Conservation (phyloP, 192 early-diverging fungal species). For the Entomortierella chlamydospora region DNA sequence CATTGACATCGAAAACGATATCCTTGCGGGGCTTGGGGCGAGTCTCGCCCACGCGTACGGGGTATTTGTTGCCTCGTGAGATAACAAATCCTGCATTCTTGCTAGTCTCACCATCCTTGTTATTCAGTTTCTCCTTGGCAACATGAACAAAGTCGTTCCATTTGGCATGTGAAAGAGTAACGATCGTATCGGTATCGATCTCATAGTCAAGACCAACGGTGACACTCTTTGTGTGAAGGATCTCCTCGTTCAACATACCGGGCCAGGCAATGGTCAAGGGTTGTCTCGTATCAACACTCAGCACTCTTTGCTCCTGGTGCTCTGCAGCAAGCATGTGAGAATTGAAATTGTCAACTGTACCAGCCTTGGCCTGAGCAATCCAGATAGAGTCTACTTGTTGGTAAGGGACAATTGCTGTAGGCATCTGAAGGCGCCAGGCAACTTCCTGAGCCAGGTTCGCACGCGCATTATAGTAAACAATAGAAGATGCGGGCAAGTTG, state of each 20-base stretch:
- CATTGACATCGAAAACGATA: constrained; percentile 29
- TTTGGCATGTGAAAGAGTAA: constrained; percentile 36
- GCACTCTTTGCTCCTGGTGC: constrained; percentile 39
- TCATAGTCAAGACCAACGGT: constrained; percentile 48
- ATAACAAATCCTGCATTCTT: constrained; percentile 33
- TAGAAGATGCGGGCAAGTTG: constrained; percentile 45
- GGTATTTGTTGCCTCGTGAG: constrained; percentile 29
- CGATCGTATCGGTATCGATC: constrained; percentile 5
- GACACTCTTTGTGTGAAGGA: constrained; percentile 34
- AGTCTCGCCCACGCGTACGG: constrained; percentile 41
- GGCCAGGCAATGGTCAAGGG: constrained; percentile 32
- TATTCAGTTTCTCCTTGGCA: constrained; percentile 32
- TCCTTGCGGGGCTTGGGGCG: constrained; percentile 50
- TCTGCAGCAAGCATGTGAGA: constrained; percentile 40
- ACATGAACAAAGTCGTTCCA: constrained; percentile 32
- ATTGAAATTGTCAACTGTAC: constrained; percentile 36
- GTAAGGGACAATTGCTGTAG: constrained; percentile 15
- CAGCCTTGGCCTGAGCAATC: constrained; percentile 44
- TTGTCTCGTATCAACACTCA: constrained; percentile 29
- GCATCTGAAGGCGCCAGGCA: constrained; percentile 48
- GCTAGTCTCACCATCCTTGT: constrained; percentile 16
- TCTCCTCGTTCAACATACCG: constrained; percentile 51
- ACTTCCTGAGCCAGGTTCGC: constrained; percentile 42
- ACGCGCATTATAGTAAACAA: constrained; percentile 46
- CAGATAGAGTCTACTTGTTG: constrained; percentile 22